A percentile compares a stretch with the other conserved stretches of the same genome.
Evolutionary conservation across 2,329 filamentous ascomycete genomes (phyloP).

Genomic region (Colletotrichum destructivum): DNA sequence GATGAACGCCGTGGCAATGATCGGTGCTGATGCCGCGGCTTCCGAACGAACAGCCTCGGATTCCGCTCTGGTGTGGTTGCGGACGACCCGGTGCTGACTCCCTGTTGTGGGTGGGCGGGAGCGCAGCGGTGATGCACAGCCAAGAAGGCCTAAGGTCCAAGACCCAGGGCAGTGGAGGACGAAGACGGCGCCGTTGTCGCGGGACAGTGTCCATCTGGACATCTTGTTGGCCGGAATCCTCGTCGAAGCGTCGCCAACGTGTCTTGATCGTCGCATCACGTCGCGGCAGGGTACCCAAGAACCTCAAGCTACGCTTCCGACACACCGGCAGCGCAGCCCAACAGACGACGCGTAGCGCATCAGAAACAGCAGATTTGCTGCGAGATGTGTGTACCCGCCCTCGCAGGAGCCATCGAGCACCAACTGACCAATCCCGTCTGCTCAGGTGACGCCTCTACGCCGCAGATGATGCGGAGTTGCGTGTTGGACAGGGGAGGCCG

Average conservation of each 20-base stretch:
- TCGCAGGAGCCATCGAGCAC: conserved; percentile 37
- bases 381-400: conserved; percentile 41
- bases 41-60: conserved; percentile 15
- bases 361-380: conserved; percentile 40
- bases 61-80: conserved; percentile 1
- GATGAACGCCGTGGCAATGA: conserved; percentile 17
- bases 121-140: not conserved
- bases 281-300: conserved; percentile 12
- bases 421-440: conserved; percentile 35
- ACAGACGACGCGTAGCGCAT: conserved; percentile 27
- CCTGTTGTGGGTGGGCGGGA: conserved; percentile 19
- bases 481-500: conserved; percentile 32
- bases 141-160: not conserved
- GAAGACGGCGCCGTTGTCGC: conserved; percentile 8
- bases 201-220: conserved; percentile 6
- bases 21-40: conserved; percentile 26
- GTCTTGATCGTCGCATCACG: conserved; percentile 36
- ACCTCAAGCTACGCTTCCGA: conserved; percentile 18
- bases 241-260: conserved; percentile 26
- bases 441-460: conserved; percentile 38
- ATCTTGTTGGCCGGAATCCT: conserved; percentile 16
- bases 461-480: conserved; percentile 43
- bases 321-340: conserved; percentile 22
- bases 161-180: conserved; percentile 15
- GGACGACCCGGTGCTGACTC: conserved; percentile 19